These are phyloP conservation scores for Picea engelmannii DNA, from an alignment of 83 land plant genomes.

Conservation along the genomic window DNA sequence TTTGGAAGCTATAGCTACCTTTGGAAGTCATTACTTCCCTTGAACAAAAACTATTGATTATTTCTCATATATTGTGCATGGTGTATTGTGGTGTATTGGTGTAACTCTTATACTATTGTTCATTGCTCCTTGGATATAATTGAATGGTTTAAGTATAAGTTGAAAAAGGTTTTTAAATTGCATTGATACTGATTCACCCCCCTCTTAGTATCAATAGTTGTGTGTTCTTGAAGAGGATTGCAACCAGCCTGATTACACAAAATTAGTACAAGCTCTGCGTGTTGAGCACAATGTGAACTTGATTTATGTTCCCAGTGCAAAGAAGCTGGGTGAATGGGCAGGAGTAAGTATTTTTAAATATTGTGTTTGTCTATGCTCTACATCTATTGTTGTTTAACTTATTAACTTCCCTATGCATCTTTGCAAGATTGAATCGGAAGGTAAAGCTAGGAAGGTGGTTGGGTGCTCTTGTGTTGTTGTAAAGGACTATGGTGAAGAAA, in stretches of 20 bases:
- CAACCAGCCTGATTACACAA: conserved; percentile 83
- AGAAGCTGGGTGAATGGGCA: conserved; percentile 92
- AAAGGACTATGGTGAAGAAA: conserved; percentile 87
- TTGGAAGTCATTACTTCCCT: too few relatives aligned
- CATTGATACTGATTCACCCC: too few relatives aligned
- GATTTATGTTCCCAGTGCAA: conserved; percentile 82
- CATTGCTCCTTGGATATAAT: too few relatives aligned
- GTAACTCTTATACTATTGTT: too few relatives aligned
- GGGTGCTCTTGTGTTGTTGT: conserved; percentile 91
- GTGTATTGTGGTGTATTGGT: too few relatives aligned
- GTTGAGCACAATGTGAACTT: conserved; percentile 75
- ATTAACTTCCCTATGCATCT: conserved; percentile 31
- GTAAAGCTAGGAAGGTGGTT: conserved; percentile 91
- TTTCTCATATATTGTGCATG: too few relatives aligned
- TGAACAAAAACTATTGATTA: too few relatives aligned
- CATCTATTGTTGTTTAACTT: background rate
- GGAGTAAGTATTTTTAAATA: conserved; percentile 50
- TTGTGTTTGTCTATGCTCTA: background rate
- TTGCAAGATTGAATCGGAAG: conserved; percentile 95
- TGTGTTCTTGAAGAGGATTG: conserved; percentile 92
- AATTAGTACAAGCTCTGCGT: conserved; percentile 81
- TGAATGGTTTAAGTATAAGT: too few relatives aligned
- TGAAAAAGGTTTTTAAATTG: too few relatives aligned
- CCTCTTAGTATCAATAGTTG: too few relatives aligned
- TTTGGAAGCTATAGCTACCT: too few relatives aligned